Conservation (phyloP, 1,284 basidiomycete species). For the Cryptococcus wingfieldii region DNA sequence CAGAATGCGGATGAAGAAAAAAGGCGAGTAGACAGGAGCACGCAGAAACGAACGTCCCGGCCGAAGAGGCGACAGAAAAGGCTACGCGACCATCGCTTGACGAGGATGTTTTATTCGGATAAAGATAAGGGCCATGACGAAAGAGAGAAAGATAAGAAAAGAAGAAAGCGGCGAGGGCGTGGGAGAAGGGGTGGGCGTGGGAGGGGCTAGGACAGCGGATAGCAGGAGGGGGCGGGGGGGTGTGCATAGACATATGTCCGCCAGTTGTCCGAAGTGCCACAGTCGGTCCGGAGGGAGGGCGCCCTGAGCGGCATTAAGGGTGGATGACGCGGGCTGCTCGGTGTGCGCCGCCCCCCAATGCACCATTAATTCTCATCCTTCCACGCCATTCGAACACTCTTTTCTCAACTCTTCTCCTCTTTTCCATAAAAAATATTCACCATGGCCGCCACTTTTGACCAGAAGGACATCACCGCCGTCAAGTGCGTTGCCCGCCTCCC, state of each 20-base stretch:
- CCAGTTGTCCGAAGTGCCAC: not conserved
- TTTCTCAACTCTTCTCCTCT: slow-evolving; percentile 3
- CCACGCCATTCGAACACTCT: slow-evolving; percentile 1
- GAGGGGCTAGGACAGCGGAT: not conserved
- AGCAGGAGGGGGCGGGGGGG: not conserved
- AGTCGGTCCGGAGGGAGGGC: not conserved
- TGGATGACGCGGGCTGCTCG: not conserved
- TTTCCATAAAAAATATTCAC: slow-evolving; percentile 22
- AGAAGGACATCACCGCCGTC: slow-evolving; percentile 54
- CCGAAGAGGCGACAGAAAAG: not conserved
- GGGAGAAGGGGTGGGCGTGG: not conserved
- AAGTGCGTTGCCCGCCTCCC: slow-evolving; percentile 22
- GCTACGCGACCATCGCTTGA: slow-evolving; percentile 1
- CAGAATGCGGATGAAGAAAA: not conserved
- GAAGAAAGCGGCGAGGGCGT: not conserved
- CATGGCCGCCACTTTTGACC: slow-evolving; percentile 15
- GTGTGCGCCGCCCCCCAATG: not conserved
- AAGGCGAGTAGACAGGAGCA: not conserved
- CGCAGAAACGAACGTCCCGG: not conserved
- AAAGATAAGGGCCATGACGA: not conserved
- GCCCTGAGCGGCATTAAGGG: not conserved
- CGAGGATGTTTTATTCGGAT: not conserved
- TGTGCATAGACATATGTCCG: not conserved
- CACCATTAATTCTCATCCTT: not conserved
- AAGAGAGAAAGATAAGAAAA: not conserved